Conservation (phyloP, 2,329 filamentous ascomycete genomes). For the Clonostachys sp. region DNA sequence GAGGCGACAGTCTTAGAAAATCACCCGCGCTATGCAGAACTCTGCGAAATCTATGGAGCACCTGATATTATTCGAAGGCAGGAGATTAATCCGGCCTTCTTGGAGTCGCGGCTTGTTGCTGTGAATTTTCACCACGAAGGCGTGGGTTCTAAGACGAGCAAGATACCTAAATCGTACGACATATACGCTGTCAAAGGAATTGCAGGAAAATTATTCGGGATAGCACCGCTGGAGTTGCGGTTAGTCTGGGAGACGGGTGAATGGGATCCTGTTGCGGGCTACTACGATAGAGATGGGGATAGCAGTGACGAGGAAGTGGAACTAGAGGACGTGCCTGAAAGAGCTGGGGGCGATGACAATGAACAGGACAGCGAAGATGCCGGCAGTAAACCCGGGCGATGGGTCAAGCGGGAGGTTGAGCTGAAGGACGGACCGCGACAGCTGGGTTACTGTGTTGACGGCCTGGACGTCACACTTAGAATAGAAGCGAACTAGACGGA, state of each 20-base stretch:
- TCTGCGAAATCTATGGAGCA: constrained; percentile 74
- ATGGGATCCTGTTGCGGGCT: constrained; percentile 71
- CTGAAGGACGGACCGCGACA: constrained; percentile 75
- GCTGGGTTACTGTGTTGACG: constrained; percentile 80
- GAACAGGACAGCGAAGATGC: constrained; percentile 19
- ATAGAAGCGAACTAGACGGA: constrained; percentile 43
- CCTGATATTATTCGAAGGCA: constrained; percentile 56
- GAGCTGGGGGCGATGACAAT: constrained; percentile 10
- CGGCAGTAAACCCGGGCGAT: constrained; percentile 33
- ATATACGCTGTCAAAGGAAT: constrained; percentile 80
- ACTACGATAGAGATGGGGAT: constrained; percentile 52
- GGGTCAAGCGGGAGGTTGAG: constrained; percentile 75
- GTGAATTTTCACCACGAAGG: constrained; percentile 45
- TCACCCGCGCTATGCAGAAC: constrained; percentile 68
- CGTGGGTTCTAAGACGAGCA: constrained; percentile 23
- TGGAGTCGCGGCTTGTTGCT: constrained; percentile 72
- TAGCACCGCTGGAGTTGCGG: constrained; percentile 58
- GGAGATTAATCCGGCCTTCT: constrained; percentile 68
- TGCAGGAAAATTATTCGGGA: constrained; percentile 64
- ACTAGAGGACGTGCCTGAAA: constrained; percentile 16
- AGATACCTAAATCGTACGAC: constrained; percentile 72
- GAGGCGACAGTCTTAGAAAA: constrained; percentile 50
- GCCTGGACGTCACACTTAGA: constrained; percentile 63
- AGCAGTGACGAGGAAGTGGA: constrained; percentile 43
- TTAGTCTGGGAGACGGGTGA: constrained; percentile 89